A percentile compares a stretch with the other conserved stretches of the same genome.
These are phyloP conservation scores for Metarhizium guizhouense DNA, from an alignment of 2,329 filamentous ascomycete genomes.

Conservation along the genomic window DNA sequence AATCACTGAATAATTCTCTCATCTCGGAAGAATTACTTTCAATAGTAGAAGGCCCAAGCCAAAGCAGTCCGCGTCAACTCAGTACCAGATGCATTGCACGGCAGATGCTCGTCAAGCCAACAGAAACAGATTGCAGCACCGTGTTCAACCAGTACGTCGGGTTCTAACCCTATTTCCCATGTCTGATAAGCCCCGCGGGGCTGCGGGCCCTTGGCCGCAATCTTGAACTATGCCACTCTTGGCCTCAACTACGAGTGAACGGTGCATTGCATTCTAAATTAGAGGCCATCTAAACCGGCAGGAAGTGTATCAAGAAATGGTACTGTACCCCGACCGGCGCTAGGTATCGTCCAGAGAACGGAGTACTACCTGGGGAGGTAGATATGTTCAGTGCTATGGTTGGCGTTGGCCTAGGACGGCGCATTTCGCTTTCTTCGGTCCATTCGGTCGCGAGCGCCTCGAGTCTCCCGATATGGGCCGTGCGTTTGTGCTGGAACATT, in stretches of 20 bases:
- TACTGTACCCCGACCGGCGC: not conserved
- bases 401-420: not conserved
- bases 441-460: not conserved
- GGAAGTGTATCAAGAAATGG: not conserved
- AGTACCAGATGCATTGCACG: not conserved
- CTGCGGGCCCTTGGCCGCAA: not conserved
- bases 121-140: not conserved
- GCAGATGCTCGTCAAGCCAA: not conserved
- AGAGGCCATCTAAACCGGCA: not conserved
- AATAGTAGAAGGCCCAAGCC: too few relatives aligned
- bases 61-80: not conserved
- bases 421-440: not conserved
- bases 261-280: not conserved
- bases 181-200: not conserved
- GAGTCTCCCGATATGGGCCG: not conserved
- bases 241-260: not conserved
- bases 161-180: not conserved
- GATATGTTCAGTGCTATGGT: not conserved
- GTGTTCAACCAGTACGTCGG: not conserved
- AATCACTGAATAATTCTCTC: too few relatives aligned
- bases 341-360: too few relatives aligned
- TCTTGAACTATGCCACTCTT: not conserved
- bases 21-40: too few relatives aligned
- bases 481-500: too few relatives aligned
- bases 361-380: too few relatives aligned